phyloP scores from a whole-genome alignment of 129 eudicot species.

The Pseudognaphalium luteoalbum region DNA sequence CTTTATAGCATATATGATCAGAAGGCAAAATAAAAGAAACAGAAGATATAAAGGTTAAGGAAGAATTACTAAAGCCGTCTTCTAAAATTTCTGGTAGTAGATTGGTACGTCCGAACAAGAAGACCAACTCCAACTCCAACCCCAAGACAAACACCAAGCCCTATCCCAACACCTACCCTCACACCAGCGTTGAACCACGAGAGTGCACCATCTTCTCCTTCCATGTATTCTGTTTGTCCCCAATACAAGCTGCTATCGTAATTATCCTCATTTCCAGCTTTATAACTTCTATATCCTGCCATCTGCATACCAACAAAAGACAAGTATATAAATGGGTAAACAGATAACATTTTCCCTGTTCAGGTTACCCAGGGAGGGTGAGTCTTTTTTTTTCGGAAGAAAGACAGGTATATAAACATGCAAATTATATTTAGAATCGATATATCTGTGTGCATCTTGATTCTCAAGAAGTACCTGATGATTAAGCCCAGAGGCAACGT shows the following conservation, averaged over 20 bases:
- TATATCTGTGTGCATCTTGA: not conserved
- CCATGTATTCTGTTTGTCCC: constrained; percentile 66
- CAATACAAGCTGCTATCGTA: constrained; percentile 45
- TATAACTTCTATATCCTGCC: constrained; percentile 51
- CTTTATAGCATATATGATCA: constrained; percentile 5
- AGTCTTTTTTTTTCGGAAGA: no score
- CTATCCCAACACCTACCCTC: constrained; percentile 87
- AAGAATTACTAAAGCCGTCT: constrained; percentile 57
- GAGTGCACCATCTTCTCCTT: constrained; percentile 83
- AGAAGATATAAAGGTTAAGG: constrained; percentile 3
- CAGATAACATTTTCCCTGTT: no score
- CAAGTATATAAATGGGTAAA: not conserved
- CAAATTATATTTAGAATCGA: not conserved
- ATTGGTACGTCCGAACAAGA: constrained; percentile 69
- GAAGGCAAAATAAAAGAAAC: constrained; percentile 7
- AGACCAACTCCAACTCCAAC: constrained; percentile 85
- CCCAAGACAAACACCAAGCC: constrained; percentile 87
- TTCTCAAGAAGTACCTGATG: constrained; percentile 50
- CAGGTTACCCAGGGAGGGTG: no score
- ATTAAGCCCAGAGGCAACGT: constrained; percentile 40
- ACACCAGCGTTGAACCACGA: constrained; percentile 94
- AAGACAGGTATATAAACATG: not conserved
- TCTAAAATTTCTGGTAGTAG: constrained; percentile 65
- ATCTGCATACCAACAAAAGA: constrained; percentile 42
- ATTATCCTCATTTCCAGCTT: constrained; percentile 50